Evolutionary conservation across 805 yeast genomes (phyloP).

Genomic region (Starmerella bombi): DNA sequence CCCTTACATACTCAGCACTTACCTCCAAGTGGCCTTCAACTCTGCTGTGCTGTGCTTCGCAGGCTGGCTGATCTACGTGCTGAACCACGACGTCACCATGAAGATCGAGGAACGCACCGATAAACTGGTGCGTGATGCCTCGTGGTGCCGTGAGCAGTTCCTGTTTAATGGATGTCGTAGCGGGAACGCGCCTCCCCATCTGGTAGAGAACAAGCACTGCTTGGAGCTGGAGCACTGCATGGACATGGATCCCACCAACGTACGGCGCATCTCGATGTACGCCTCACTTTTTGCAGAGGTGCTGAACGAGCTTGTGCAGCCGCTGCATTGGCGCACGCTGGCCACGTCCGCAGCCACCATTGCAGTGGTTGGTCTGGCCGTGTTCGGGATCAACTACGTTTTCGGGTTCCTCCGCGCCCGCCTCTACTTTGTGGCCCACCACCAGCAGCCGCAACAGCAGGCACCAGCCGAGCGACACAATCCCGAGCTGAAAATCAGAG

Average conservation of each 20-base stretch:
- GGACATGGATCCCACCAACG: constrained; percentile 53
- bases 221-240: constrained; percentile 64
- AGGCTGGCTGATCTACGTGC: constrained; percentile 38
- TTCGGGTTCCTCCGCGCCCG: constrained; percentile 19
- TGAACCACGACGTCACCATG: constrained; percentile 52
- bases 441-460: too few relatives aligned
- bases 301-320: constrained; percentile 55
- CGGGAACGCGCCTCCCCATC: constrained; percentile 54
- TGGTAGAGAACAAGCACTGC: constrained; percentile 46
- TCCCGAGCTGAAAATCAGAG: neutral
- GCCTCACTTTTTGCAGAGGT: constrained; percentile 73
- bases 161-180: constrained; percentile 49
- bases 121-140: constrained; percentile 45
- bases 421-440: constrained; percentile 5
- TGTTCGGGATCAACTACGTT: constrained; percentile 13
- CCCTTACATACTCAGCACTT: constrained; percentile 48
- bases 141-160: constrained; percentile 55
- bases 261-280: constrained; percentile 51
- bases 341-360: neutral
- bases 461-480: neutral
- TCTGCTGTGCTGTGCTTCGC: constrained; percentile 35
- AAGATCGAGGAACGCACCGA: constrained; percentile 46
- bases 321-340: constrained; percentile 35
- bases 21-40: constrained; percentile 52
- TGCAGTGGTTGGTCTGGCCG: neutral